Percentiles rank a stretch among this genome's conserved stretches.
phyloP scores from a whole-genome alignment of 1,284 basidiomycete species.

The Cutaneotrichosporon curvatum region DNA sequence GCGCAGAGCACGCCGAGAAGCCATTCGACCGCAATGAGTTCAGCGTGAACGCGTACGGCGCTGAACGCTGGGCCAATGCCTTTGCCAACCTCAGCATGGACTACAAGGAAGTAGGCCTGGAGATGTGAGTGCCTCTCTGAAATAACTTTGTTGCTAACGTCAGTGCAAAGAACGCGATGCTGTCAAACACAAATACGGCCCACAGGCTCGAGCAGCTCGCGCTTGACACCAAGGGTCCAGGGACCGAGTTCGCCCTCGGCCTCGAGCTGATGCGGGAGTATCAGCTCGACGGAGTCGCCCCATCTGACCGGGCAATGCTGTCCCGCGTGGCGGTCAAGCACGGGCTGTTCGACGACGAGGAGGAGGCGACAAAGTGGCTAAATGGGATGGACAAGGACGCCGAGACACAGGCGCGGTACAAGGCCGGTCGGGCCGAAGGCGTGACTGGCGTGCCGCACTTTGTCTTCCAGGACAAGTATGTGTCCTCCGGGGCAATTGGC shows the following conservation, averaged over 20 bases:
- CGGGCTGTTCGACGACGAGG: slow-evolving; percentile 27
- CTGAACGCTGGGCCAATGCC: background rate
- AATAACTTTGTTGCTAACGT: background rate
- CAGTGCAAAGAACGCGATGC: background rate
- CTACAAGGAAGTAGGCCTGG: background rate
- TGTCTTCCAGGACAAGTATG: slow-evolving; percentile 36
- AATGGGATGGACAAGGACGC: too few species aligned
- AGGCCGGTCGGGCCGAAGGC: slow-evolving; percentile 34
- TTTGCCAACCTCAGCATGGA: background rate
- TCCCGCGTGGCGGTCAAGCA: slow-evolving; percentile 36
- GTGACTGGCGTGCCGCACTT: slow-evolving; percentile 49
- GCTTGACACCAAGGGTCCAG: slow-evolving; percentile 31
- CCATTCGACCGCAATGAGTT: background rate
- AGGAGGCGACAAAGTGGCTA: too few species aligned
- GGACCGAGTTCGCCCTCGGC: slow-evolving; percentile 28
- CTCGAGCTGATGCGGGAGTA: slow-evolving; percentile 39
- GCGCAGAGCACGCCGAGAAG: background rate
- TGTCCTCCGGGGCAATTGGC: too few species aligned
- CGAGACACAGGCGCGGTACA: slow-evolving; percentile 23
- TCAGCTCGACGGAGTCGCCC: slow-evolving; percentile 42
- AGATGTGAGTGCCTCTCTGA: background rate
- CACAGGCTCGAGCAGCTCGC: slow-evolving; percentile 40
- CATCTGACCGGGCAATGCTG: slow-evolving; percentile 34
- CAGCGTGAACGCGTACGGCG: background rate
- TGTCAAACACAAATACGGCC: slow-evolving; percentile 40